Percentiles rank a stretch among this genome's conserved stretches.
These are phyloP conservation scores for Nakaseomyces uthaithaninus DNA, from an alignment of 1,139 yeast genomes.

Conservation along the genomic window DNA sequence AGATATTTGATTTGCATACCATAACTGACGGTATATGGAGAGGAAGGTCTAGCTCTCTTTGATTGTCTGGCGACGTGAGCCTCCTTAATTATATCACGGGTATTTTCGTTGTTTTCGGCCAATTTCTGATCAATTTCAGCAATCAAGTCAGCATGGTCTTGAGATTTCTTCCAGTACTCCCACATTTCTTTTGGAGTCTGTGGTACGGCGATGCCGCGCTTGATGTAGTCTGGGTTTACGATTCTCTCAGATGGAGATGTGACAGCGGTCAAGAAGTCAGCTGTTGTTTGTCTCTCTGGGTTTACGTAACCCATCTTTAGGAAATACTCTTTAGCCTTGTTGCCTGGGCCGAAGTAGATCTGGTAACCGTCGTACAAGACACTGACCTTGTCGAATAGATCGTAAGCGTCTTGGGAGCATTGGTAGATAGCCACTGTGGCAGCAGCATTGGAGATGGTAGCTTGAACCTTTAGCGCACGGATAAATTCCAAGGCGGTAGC, in stretches of 20 bases:
- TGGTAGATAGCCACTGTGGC: conserved; percentile 76
- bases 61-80: conserved; percentile 49
- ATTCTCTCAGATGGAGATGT: conserved; percentile 50
- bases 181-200: conserved; percentile 60
- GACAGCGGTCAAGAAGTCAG: conserved; percentile 45
- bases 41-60: conserved; percentile 38
- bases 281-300: conserved; percentile 44
- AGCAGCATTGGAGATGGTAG: conserved; percentile 50
- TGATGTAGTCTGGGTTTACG: conserved; percentile 20
- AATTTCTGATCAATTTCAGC: conserved; percentile 35
- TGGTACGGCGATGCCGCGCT: conserved; percentile 51
- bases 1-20: conserved; percentile 44
- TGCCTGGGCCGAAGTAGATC: conserved; percentile 37
- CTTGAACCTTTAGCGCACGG: conserved; percentile 56
- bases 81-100: conserved; percentile 31
- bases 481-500: conserved; percentile 73
- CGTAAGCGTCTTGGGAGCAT: conserved; percentile 64
- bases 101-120: conserved; percentile 11
- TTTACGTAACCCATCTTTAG: conserved; percentile 47
- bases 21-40: conserved; percentile 56
- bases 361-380: conserved; percentile 41
- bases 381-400: conserved; percentile 40
- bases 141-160: conserved; percentile 38
- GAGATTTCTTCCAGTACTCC: conserved; percentile 52
- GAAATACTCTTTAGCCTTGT: conserved; percentile 37